Evolutionary conservation across 2,329 filamentous ascomycete species (phyloP), one percentile per base, ranked within the genome.

Genomic region (Helicocarpus griseus): DNA sequence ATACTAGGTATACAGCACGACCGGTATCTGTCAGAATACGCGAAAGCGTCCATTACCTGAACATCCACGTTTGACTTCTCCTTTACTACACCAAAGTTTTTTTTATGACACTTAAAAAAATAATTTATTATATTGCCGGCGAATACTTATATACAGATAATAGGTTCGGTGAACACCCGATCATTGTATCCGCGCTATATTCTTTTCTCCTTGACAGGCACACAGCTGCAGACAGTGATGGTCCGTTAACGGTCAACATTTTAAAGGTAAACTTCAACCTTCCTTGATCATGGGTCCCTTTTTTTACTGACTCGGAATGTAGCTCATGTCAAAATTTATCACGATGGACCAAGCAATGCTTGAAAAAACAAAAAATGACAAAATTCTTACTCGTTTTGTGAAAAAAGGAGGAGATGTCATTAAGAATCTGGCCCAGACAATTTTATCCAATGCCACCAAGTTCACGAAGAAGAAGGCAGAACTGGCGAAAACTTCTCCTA

Each of bases 341-440:
- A 82, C 78, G 5, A 69, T 83, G 58, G 80, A 78, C 52, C 74
- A 75, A 53, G 76, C 79, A 47, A 72, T 77, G 46, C 68, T 83
- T 22, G 76, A 80, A 57, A 80, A 79, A 60, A 81, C 77, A 7
- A 81, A 82, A 57, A 66, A 82, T 28, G 72, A 73, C 50, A 83
- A 82, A 60, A 69, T 82, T 14, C 65, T 83, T 14, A 72, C 73
- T 2, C 73, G 76, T 24, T 77, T 81, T 56, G 69, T 76, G 49
- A 84, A 82, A 64, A 77, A 77, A 56, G 79, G 79, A 24, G 77
- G 77, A 56, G 74, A 74, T n/a, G 70, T 74, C 45, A 76, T 76
- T 46, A 80, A 80, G 59, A 69, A 69, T 14, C 70, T 79, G 31
- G 76, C 78, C 3, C 76, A 80, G 57, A 72, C 73, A 57, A 76